Percentiles rank a stretch among this genome's conserved stretches.
Evolutionary conservation across 163 green algal genomes (phyloP).

Genomic region (Scenedesmus sp.): DNA sequence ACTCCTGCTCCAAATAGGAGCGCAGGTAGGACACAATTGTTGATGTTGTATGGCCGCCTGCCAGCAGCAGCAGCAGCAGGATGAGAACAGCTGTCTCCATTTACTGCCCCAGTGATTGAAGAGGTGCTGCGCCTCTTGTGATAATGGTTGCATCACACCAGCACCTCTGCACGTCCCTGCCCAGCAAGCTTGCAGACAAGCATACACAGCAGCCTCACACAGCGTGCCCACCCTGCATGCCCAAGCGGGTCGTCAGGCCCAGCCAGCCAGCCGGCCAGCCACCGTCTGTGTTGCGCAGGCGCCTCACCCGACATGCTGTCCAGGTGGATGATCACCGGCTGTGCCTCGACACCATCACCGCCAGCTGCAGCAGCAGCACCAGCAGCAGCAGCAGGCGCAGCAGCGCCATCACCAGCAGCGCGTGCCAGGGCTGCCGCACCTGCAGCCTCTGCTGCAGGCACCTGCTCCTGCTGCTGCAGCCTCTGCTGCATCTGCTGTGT

Average conservation of each 20-base stretch:
- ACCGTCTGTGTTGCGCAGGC: no score
- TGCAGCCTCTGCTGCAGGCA: background rate
- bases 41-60: conserved; percentile 73
- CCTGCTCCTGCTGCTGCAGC: background rate
- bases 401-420: background rate
- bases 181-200: no score
- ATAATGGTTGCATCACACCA: background rate
- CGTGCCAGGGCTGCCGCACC: background rate
- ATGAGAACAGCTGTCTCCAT: no score
- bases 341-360: background rate
- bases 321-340: conserved; percentile 80
- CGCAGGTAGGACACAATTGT: conserved; percentile 68
- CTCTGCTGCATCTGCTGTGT: conserved; percentile 25
- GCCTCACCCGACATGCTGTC: conserved; percentile 79
- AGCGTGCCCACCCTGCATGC: background rate
- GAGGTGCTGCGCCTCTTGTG: background rate
- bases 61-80: background rate
- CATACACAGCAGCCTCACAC: no score
- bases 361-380: conserved; percentile 1
- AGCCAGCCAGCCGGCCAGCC: background rate
- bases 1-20: conserved; percentile 85
- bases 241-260: background rate
- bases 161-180: background rate
- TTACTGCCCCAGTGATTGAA: no score
- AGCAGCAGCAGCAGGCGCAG: background rate